These are phyloP conservation scores for Hura crepitans DNA, from an alignment of 441 rosid genomes.

Conservation along the genomic window DNA sequence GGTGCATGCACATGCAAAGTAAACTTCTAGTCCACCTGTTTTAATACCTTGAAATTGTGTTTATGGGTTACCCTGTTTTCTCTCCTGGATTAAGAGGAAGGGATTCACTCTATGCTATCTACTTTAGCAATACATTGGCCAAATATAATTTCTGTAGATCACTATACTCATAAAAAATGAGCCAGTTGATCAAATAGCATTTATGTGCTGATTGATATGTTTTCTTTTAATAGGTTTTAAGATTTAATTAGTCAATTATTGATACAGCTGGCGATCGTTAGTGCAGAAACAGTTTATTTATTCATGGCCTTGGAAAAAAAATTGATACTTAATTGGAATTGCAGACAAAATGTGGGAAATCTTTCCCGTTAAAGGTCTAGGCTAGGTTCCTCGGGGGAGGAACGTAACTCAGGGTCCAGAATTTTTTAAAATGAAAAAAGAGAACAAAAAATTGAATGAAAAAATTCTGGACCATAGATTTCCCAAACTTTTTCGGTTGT, in stretches of 20 bases:
- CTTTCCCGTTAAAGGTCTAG: no score
- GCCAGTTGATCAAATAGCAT: neutral
- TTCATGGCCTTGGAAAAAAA: neutral
- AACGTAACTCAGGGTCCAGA: no score
- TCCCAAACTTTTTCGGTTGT: no score
- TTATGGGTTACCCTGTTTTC: neutral
- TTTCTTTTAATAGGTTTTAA: neutral
- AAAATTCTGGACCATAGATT: no score
- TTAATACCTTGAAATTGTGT: no score
- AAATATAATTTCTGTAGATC: neutral
- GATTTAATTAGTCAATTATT: neutral
- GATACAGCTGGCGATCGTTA: neutral
- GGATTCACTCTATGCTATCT: neutral
- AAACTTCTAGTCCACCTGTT: neutral
- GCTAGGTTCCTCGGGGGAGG: no score
- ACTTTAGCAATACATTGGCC: neutral
- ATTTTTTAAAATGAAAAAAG: no score
- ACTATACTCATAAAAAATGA: neutral
- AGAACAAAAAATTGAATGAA: neutral
- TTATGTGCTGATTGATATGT: neutral
- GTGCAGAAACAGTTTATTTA: slow-evolving; percentile 5
- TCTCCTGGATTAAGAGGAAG: neutral
- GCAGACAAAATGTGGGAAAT: no score
- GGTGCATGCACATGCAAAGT: neutral
- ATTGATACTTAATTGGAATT: neutral